Evolutionary conservation across 2,329 filamentous ascomycete genomes (phyloP), one percentile per base, ranked within the genome.

Genomic region (Botrytis medusae): DNA sequence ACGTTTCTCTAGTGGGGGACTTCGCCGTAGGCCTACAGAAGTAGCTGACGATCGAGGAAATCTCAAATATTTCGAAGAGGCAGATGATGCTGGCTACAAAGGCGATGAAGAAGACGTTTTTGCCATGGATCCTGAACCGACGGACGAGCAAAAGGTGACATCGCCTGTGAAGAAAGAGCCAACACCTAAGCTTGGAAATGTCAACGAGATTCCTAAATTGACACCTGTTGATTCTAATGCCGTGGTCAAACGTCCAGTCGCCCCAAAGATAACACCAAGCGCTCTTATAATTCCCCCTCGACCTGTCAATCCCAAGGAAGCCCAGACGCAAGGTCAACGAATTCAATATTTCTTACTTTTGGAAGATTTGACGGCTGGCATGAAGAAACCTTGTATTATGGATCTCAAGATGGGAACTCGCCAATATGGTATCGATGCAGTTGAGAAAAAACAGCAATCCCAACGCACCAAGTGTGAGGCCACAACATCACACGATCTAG

Each of bases 351-450:
- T 99, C 81, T 85, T 99, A 22, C 86, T 99, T 0, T 85, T 99
- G 16, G 96, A 99, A 82, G 96, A 99, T 81, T 87, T 99, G 65
- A 99, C 96, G 1, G 93, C 95, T 2, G 95, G 95, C 48, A 98
- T 99, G 96, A 95, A 94, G 81, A 91, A 93, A 69, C 96, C 96
- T 8, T 98, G 96, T 83, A 97, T 99, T 74, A 92, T 99, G 82
- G 96, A 99, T 81, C 86, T 99, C 75, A 99, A 99, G 82, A 99
- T 99, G 96, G 96, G 96, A 32, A 99, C 96, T 12, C 91, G 96
- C 2, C 96, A 99, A 81, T 98, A 98, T 81, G 96, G 96, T 12
- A 90, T 98, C 20, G 95, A 98, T 77, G 96, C 96, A 2, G 91
- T 88, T 71, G 90, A 94, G 61, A 97, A 97, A 85, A 99, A 99